Percentiles rank a stretch among this genome's conserved stretches.
These are phyloP conservation scores for Monosporascus sp. DNA, from an alignment of 2,329 filamentous ascomycete species.

Conservation along the genomic window DNA sequence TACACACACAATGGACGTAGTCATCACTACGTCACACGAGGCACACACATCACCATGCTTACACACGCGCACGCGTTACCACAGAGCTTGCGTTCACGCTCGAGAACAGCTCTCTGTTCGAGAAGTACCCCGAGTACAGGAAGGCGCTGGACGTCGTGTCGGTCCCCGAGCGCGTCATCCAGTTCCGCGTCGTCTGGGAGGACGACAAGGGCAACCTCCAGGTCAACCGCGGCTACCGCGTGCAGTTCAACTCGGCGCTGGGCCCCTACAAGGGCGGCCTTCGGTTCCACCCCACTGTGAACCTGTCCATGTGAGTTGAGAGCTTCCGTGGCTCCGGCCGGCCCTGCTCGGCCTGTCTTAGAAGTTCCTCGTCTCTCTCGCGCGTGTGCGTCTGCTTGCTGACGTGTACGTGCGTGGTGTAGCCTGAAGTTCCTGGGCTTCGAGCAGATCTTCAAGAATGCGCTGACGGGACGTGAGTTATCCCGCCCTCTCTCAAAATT, in stretches of 20 bases:
- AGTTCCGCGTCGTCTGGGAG: slow-evolving; percentile 97
- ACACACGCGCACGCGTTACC: slow-evolving; percentile 7
- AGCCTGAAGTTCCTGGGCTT: slow-evolving; percentile 95
- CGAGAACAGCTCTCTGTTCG: slow-evolving; percentile 87
- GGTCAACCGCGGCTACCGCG: slow-evolving; percentile 91
- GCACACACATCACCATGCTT: slow-evolving; percentile 7
- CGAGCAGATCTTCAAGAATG: slow-evolving; percentile 99
- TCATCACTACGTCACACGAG: neutral
- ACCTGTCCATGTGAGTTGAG: slow-evolving; percentile 53
- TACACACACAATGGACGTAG: neutral
- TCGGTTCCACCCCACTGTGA: slow-evolving; percentile 87
- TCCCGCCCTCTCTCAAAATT: neutral
- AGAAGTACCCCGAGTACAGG: slow-evolving; percentile 91
- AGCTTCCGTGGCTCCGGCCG: too few relatives aligned
- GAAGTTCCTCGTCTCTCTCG: too few relatives aligned
- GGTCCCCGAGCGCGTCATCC: slow-evolving; percentile 90
- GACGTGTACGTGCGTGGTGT: slow-evolving; percentile 32
- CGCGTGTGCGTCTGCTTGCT: slow-evolving; percentile 1
- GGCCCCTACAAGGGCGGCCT: slow-evolving; percentile 98
- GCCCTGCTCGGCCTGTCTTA: too few relatives aligned
- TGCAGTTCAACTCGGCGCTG: slow-evolving; percentile 97
- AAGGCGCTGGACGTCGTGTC: slow-evolving; percentile 83
- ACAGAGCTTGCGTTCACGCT: slow-evolving; percentile 91
- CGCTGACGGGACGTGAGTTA: slow-evolving; percentile 79
- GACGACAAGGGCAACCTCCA: slow-evolving; percentile 84